A percentile compares a stretch with the other conserved stretches of the same genome.
Evolutionary conservation across 1,139 yeast genomes (phyloP).

Genomic region (Saccharomycopsis hybrid): DNA sequence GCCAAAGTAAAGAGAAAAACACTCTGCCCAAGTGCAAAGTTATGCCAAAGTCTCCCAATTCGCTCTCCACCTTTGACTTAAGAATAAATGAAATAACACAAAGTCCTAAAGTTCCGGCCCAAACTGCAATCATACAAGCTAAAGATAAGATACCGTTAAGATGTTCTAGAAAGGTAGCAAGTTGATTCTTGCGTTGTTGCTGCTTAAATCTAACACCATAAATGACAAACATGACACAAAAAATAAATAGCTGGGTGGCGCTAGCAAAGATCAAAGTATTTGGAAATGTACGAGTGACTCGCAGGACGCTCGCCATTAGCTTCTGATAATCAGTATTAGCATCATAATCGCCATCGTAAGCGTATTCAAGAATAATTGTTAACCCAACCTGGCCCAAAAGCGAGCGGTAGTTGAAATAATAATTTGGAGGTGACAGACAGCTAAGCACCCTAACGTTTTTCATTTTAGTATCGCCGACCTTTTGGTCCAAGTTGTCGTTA

Average conservation of each 20-base stretch:
- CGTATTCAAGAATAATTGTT: conserved; percentile 42
- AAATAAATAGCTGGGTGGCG: conserved; percentile 27
- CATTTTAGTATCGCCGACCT: neutral
- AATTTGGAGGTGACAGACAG: conserved; percentile 14
- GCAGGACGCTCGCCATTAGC: conserved; percentile 25
- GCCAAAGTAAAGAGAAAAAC: conserved; percentile 42
- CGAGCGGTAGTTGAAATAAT: conserved; percentile 41
- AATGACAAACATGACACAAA: conserved; percentile 17
- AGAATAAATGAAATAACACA: conserved; percentile 29
- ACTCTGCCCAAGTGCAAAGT: conserved; percentile 34
- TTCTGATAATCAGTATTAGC: conserved; percentile 24
- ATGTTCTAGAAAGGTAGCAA: conserved; percentile 28
- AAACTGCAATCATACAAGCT: conserved; percentile 31
- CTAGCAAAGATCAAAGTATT: conserved; percentile 29
- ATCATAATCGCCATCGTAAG: conserved; percentile 27
- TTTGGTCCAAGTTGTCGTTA: conserved; percentile 22
- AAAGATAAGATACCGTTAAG: conserved; percentile 33
- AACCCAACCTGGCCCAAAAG: conserved; percentile 38
- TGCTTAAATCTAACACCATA: conserved; percentile 29
- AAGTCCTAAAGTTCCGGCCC: conserved; percentile 30
- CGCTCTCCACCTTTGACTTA: conserved; percentile 29
- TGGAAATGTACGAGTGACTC: conserved; percentile 27
- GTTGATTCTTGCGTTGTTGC: conserved; percentile 22
- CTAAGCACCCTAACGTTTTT: neutral
- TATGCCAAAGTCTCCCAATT: conserved; percentile 42